A percentile compares a stretch with the other conserved stretches of the same genome.
phyloP scores from a whole-genome alignment of 2,329 filamentous ascomycete species.

The Neonectria hederae region DNA sequence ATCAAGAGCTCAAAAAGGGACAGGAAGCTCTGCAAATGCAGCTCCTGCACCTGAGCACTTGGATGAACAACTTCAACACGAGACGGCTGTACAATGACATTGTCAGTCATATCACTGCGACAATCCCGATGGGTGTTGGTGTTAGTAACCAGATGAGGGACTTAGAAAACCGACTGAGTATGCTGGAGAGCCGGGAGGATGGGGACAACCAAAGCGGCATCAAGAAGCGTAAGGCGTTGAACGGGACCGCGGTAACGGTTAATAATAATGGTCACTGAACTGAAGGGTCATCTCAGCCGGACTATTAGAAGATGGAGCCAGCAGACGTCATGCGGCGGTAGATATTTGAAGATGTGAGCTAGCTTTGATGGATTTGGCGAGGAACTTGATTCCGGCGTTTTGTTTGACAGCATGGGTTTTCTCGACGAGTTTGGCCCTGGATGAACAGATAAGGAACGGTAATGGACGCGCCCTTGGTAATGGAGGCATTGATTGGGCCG shows the following conservation, averaged over 20 bases:
- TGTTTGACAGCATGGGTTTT: not conserved
- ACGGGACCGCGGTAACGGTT: constrained; percentile 29
- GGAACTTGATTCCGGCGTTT: not conserved
- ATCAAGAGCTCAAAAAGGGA: constrained; percentile 39
- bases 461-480: not conserved
- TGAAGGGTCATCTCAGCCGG: not conserved
- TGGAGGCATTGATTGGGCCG: not conserved
- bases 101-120: constrained; percentile 47
- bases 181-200: constrained; percentile 31
- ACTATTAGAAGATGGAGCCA: not conserved
- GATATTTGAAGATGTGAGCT: not conserved
- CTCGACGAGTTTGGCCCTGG: not conserved
- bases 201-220: constrained; percentile 19
- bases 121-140: constrained; percentile 34
- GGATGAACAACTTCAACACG: constrained; percentile 61
- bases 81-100: constrained; percentile 54
- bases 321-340: not conserved
- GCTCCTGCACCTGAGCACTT: constrained; percentile 53
- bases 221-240: constrained; percentile 38
- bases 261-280: constrained; percentile 27
- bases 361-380: not conserved
- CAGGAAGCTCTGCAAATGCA: constrained; percentile 48
- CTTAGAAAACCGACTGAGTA: constrained; percentile 31
- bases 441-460: not conserved
- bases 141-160: constrained; percentile 29